Conservation (phyloP, 441 rosid genomes). For the Melianthus villosus region DNA sequence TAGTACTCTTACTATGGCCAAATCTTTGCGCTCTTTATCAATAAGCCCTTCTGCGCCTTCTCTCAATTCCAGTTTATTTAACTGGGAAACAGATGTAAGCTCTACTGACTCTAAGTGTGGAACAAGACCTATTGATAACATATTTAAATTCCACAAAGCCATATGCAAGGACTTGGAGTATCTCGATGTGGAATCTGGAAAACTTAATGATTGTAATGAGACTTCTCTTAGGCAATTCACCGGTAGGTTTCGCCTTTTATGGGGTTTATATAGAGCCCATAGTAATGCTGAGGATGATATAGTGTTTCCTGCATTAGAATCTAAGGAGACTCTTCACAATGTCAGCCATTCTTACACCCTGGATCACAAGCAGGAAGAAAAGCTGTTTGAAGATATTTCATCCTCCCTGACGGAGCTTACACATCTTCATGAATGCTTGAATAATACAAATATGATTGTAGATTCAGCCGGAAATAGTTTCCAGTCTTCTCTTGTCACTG, state of each 20-base stretch:
- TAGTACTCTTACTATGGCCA: conserved; percentile 40
- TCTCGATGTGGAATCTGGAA: conserved; percentile 60
- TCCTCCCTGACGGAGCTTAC: conserved; percentile 38
- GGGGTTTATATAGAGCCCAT: no score
- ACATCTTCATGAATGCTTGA: conserved; percentile 32
- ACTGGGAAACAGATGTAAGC: conserved; percentile 45
- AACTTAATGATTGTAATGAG: conserved; percentile 41
- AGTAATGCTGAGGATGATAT: no score
- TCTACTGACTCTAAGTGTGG: conserved; percentile 21
- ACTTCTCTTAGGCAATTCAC: conserved; percentile 46
- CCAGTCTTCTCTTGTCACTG: conserved; percentile 11
- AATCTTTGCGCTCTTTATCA: conserved; percentile 45
- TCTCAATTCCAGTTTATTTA: conserved; percentile 56
- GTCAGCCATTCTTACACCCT: no score
- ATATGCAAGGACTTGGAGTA: conserved; percentile 63
- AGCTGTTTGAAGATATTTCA: conserved; percentile 52
- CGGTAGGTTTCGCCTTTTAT: conserved; percentile 57
- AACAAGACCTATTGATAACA: conserved; percentile 52
- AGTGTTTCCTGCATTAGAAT: no score
- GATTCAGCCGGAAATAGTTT: conserved; percentile 9
- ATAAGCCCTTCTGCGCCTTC: conserved; percentile 44
- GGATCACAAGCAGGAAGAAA: no score
- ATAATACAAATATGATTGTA: conserved; percentile 5
- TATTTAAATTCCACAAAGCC: conserved; percentile 71
- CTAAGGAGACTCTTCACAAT: no score